Evolutionary conservation across 768 basidiomycete species (phyloP), one percentile per base, ranked within the genome.

Genomic region (Russula virescens): DNA sequence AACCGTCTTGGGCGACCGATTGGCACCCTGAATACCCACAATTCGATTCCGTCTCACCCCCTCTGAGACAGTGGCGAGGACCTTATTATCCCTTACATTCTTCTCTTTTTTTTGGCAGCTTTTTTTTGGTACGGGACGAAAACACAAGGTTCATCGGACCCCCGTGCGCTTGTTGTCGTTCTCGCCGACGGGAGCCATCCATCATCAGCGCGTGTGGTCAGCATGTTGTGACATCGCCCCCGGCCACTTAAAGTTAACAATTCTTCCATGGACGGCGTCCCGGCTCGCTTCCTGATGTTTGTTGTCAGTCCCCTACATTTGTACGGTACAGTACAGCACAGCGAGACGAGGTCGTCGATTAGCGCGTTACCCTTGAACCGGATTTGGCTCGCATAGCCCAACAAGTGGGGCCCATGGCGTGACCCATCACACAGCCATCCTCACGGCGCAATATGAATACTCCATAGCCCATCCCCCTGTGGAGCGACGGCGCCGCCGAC

Each of bases 1-100:
- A 60, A 63, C 59, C 63, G 65, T 69, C 63, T 55, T 59, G 66
- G 63, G 52, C 38, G 68, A 62, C 58, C 61, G 61, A 65, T 67
- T 67, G 69, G 58, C 69, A 61, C 67, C 60, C 65, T 66, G 67
- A 48, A 54, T 47, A 26, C 38, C 55, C 63, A 54, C 52, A 65
- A 40, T 61, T 47, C 56, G 58, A 47, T 21, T 40, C 60, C 60
- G 53, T 42, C 58, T 38, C 48, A 38, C 5, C 60, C 14, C 66
- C 60, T 51, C 50, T 61, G 54, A 58, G 64, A 48, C 64, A 47
- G 25, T 21, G 46, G 35, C 38, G 62, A 43, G 52, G 26, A 28
- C 28, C 35, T 51, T 47, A 40, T 46, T 54, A 46, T 53, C 47
- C 34, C 46, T 23, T n/a, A 47, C 46, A 45, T 46, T 62, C 31